These are phyloP conservation scores for Podospora pseudocomata DNA, from an alignment of 495 filamentous ascomycete genomes.

Conservation along the genomic window DNA sequence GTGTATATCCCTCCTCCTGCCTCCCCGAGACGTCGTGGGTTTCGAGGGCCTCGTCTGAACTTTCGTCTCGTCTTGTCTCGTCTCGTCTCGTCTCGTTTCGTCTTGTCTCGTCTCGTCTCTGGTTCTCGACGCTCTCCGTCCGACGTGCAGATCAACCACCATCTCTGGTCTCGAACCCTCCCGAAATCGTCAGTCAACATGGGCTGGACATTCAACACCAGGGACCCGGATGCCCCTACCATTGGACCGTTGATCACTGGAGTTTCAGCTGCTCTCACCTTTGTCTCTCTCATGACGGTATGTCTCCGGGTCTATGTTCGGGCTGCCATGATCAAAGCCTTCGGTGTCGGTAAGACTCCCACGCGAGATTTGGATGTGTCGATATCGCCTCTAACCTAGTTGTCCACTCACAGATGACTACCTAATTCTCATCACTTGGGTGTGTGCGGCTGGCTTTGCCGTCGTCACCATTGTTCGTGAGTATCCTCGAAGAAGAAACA, in stretches of 20 bases:
- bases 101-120: neutral
- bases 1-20: conserved; percentile 2
- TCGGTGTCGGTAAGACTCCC: conserved; percentile 30
- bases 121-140: neutral
- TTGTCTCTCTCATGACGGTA: conserved; percentile 35
- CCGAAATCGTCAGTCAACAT: conserved; percentile 23
- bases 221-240: conserved; percentile 34
- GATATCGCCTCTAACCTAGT: neutral
- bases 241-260: conserved; percentile 35
- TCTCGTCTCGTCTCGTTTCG: neutral
- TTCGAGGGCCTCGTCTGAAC: neutral
- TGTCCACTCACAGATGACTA: conserved; percentile 34
- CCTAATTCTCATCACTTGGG: conserved; percentile 38
- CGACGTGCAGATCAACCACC: conserved; percentile 2
- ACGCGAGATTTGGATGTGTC: neutral
- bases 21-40: neutral
- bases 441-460: conserved; percentile 31
- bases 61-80: neutral
- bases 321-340: conserved; percentile 31
- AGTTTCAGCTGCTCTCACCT: conserved; percentile 32
- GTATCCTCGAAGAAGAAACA: conserved; percentile 1
- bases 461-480: conserved; percentile 31
- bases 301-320: conserved; percentile 38
- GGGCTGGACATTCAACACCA: conserved; percentile 43
- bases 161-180: neutral